phyloP scores from a whole-genome alignment of 2,329 filamentous ascomycete genomes.

The Fusarium sp. region DNA sequence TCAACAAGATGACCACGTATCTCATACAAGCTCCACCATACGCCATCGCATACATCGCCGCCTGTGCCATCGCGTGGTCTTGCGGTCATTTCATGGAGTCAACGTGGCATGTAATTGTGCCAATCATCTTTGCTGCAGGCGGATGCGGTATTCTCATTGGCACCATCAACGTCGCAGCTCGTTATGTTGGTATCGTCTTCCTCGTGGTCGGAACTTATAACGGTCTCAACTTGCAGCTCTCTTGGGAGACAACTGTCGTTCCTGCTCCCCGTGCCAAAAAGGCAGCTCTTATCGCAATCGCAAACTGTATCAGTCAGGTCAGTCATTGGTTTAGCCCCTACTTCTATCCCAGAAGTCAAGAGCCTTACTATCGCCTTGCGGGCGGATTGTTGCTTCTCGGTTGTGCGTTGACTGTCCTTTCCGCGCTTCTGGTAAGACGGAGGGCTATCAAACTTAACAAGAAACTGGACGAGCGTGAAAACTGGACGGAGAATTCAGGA shows the following conservation, averaged over 20 bases:
- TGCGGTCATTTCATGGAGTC: constrained; percentile 57
- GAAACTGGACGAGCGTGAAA: constrained; percentile 35
- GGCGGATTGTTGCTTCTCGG: constrained; percentile 41
- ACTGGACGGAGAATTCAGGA: constrained; percentile 30
- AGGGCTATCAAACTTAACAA: constrained; percentile 19
- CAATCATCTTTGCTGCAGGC: constrained; percentile 55
- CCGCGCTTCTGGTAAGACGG: constrained; percentile 16
- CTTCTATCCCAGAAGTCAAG: constrained; percentile 53
- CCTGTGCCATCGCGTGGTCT: constrained; percentile 57
- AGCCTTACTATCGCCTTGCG: constrained; percentile 51
- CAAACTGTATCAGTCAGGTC: constrained; percentile 57
- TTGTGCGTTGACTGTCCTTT: constrained; percentile 11
- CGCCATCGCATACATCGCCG: constrained; percentile 60
- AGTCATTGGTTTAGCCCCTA: constrained; percentile 62
- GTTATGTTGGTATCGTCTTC: constrained; percentile 61
- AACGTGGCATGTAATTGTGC: constrained; percentile 59
- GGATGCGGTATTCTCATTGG: constrained; percentile 61
- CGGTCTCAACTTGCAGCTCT: constrained; percentile 59
- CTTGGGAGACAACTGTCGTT: constrained; percentile 60
- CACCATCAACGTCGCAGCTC: constrained; percentile 58
- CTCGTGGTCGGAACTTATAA: constrained; percentile 57
- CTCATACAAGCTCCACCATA: constrained; percentile 60
- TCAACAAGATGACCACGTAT: constrained; percentile 54
- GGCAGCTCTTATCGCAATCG: constrained; percentile 60
- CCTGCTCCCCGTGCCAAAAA: constrained; percentile 58